Evolutionary conservation across 805 yeast genomes (phyloP).

Genomic region (Suhomyces sp.): DNA sequence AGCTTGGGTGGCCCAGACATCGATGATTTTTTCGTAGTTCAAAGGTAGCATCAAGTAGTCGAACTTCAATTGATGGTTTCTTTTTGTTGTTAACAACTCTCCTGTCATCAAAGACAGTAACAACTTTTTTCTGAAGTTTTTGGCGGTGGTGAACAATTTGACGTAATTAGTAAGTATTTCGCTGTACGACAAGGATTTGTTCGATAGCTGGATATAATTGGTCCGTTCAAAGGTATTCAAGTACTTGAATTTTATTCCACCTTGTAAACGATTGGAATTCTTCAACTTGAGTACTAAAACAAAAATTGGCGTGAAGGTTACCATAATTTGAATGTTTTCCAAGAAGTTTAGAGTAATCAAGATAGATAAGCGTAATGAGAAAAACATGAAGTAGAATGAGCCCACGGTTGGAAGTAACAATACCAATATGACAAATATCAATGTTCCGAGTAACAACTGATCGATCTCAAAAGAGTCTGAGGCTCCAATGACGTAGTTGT

Average conservation of each 20-base stretch:
- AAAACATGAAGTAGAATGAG: slow-evolving; percentile 79
- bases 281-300: slow-evolving; percentile 75
- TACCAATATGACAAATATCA: slow-evolving; percentile 74
- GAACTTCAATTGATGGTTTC: slow-evolving; percentile 25
- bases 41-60: slow-evolving; percentile 37
- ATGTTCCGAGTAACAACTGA: slow-evolving; percentile 83
- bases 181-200: slow-evolving; percentile 35
- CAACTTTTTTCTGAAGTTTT: slow-evolving; percentile 23
- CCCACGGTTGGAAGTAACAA: slow-evolving; percentile 83
- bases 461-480: slow-evolving; percentile 63
- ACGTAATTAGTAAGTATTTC: slow-evolving; percentile 34
- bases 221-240: slow-evolving; percentile 12
- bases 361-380: slow-evolving; percentile 52
- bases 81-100: slow-evolving; percentile 21
- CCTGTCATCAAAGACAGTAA: slow-evolving; percentile 27
- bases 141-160: slow-evolving; percentile 27
- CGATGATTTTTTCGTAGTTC: slow-evolving; percentile 23
- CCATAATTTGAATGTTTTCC: slow-evolving; percentile 57
- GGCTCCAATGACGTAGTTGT: slow-evolving; percentile 30
- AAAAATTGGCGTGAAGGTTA: slow-evolving; percentile 87
- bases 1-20: slow-evolving; percentile 20
- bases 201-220: slow-evolving; percentile 30
- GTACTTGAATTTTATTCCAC: slow-evolving; percentile 43
- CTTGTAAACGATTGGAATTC: slow-evolving; percentile 64
- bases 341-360: slow-evolving; percentile 48